A percentile compares a stretch with the other conserved stretches of the same genome.
These are phyloP conservation scores for Aegilops sharonensis DNA, from an alignment of 176 grass and related monocot genomes.

Conservation along the genomic window DNA sequence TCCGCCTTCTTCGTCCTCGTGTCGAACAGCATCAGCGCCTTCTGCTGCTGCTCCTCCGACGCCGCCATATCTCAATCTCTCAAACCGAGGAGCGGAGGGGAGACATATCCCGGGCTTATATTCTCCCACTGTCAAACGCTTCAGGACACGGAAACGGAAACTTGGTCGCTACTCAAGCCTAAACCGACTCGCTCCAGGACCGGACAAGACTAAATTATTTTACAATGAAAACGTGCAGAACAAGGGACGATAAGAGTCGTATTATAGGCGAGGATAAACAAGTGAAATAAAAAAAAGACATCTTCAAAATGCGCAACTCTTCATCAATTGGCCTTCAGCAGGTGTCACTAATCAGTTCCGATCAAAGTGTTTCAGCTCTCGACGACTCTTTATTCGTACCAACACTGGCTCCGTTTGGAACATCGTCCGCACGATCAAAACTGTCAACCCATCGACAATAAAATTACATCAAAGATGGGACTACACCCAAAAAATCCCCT, in stretches of 20 bases:
- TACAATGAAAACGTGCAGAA: too few relatives aligned
- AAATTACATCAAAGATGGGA: slow-evolving; percentile 43
- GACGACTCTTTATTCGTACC: slow-evolving; percentile 7
- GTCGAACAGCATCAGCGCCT: slow-evolving; percentile 16
- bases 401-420: slow-evolving; percentile 21
- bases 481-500: slow-evolving; percentile 40
- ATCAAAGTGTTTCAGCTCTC: slow-evolving; percentile 16
- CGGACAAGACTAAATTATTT: too few relatives aligned
- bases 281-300: too few relatives aligned
- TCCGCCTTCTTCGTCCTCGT: slow-evolving; percentile 31
- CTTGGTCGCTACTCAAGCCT: too few relatives aligned
- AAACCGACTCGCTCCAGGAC: too few relatives aligned
- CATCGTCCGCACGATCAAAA: slow-evolving; percentile 41
- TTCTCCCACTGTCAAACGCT: too few relatives aligned
- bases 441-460: slow-evolving; percentile 28
- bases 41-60: background rate
- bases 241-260: too few relatives aligned
- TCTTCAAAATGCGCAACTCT: too few relatives aligned
- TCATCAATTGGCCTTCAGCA: background rate
- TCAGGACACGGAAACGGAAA: too few relatives aligned
- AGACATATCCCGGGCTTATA: too few relatives aligned
- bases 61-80: background rate
- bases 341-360: slow-evolving; percentile 25
- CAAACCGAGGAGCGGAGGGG: too few relatives aligned
- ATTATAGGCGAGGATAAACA: too few relatives aligned